phyloP scores from a whole-genome alignment of 345 rosid genomes.

The Aquilaria yunnanensis region DNA sequence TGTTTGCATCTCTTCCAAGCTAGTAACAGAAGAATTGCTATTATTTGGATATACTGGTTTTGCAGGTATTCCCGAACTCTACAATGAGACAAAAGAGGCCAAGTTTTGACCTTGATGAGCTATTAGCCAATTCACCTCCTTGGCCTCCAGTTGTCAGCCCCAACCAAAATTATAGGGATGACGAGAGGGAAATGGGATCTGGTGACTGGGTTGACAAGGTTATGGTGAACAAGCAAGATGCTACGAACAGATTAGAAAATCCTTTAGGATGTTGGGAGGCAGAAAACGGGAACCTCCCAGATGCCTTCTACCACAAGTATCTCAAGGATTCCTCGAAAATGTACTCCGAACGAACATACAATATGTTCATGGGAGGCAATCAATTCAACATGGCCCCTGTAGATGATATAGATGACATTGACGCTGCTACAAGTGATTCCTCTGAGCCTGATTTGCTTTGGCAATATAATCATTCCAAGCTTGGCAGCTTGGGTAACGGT shows the following conservation, averaged over 20 bases:
- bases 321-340: slow-evolving; percentile 62
- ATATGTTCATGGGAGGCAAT: slow-evolving; percentile 49
- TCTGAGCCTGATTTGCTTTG: slow-evolving; percentile 89
- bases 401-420: slow-evolving; percentile 63
- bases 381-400: slow-evolving; percentile 26
- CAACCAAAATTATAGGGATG: slow-evolving; percentile 56
- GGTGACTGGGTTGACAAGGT: slow-evolving; percentile 97
- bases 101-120: slow-evolving; percentile 84
- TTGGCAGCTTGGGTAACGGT: slow-evolving; percentile 36
- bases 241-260: slow-evolving; percentile 26
- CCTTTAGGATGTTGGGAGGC: slow-evolving; percentile 59
- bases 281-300: slow-evolving; percentile 38
- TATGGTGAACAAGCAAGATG: slow-evolving; percentile 91
- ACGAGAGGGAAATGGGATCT: slow-evolving; percentile 56
- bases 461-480: slow-evolving; percentile 76
- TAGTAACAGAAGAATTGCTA: neutral
- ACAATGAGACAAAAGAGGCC: slow-evolving; percentile 47
- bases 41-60: neutral
- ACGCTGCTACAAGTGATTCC: slow-evolving; percentile 87
- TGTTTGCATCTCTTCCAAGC: neutral
- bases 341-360: slow-evolving; percentile 62
- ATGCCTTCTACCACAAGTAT: slow-evolving; percentile 58
- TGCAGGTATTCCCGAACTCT: slow-evolving; percentile 46
- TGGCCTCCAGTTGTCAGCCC: slow-evolving; percentile 87
- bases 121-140: slow-evolving; percentile 83